Evolutionary conservation across 208 protist genomes (phyloP).

Genomic region (Trypanosoma theileri): DNA sequence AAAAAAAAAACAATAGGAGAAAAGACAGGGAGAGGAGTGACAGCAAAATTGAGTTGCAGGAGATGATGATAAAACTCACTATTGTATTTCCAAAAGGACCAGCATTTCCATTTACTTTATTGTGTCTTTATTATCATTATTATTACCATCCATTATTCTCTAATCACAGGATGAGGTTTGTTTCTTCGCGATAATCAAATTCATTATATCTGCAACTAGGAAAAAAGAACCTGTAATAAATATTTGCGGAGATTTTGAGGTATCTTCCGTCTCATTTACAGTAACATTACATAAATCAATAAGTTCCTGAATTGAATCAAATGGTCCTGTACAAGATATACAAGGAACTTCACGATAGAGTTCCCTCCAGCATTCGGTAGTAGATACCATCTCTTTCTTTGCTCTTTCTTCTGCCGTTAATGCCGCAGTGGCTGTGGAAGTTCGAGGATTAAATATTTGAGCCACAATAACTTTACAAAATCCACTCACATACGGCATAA

Average conservation of each 20-base stretch:
- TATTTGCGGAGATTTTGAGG: slow-evolving; percentile 65
- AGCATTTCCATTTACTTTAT: not conserved
- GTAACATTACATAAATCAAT: slow-evolving; percentile 49
- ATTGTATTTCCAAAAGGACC: no score
- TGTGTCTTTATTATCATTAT: not conserved
- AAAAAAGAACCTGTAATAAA: slow-evolving; percentile 90
- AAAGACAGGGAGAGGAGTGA: no score
- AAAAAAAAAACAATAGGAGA: no score
- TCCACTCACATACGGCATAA: slow-evolving; percentile 59
- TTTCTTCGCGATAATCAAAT: slow-evolving; percentile 38
- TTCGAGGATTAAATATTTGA: slow-evolving; percentile 47
- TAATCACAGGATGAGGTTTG: not conserved
- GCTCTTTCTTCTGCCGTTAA: slow-evolving; percentile 18
- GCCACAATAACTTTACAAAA: slow-evolving; percentile 77
- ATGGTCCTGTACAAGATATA: slow-evolving; percentile 47
- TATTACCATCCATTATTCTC: not conserved
- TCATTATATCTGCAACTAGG: slow-evolving; percentile 68
- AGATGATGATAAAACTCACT: no score
- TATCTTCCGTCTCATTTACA: slow-evolving; percentile 52
- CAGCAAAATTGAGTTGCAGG: no score
- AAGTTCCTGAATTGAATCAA: slow-evolving; percentile 60
- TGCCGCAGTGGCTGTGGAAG: no score
- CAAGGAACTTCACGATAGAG: slow-evolving; percentile 76
- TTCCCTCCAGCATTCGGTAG: slow-evolving; percentile 58
- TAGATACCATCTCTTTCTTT: slow-evolving; percentile 35